These are phyloP conservation scores for Scheffersomyces cryptocercus DNA, from an alignment of 1,139 yeast genomes.

Conservation along the genomic window DNA sequence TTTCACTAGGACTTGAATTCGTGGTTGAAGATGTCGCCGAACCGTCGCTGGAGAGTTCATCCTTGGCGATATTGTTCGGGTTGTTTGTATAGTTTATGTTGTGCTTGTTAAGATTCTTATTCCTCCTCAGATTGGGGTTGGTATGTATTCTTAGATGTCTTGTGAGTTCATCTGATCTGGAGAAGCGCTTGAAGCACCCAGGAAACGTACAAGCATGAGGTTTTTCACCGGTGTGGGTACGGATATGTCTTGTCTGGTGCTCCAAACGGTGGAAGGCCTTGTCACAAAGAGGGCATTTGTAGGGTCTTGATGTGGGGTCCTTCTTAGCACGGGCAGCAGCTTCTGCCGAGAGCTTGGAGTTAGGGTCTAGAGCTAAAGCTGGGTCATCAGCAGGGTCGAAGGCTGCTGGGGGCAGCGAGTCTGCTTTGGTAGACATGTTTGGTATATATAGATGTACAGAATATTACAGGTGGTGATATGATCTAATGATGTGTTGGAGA, in stretches of 20 bases:
- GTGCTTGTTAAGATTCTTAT: slow-evolving; percentile 33
- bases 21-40: neutral
- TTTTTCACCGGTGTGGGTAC: slow-evolving; percentile 73
- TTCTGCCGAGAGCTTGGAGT: neutral
- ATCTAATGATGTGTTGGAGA: neutral
- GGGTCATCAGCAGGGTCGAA: neutral
- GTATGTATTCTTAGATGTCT: slow-evolving; percentile 67
- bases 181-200: slow-evolving; percentile 66
- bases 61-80: neutral
- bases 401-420: neutral
- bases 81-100: slow-evolving; percentile 10
- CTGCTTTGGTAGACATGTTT: neutral
- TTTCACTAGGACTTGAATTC: neutral
- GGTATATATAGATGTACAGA: neutral
- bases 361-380: neutral
- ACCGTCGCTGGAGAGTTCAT: slow-evolving; percentile 2
- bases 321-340: slow-evolving; percentile 12
- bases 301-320: slow-evolving; percentile 40
- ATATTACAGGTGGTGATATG: neutral
- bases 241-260: slow-evolving; percentile 70
- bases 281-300: slow-evolving; percentile 60
- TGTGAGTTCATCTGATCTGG: slow-evolving; percentile 68
- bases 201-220: slow-evolving; percentile 74
- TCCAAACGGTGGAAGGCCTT: slow-evolving; percentile 65
- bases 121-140: slow-evolving; percentile 62